Percentiles rank a stretch among this genome's conserved stretches.
Evolutionary conservation across 129 eudicot genomes (phyloP).

Genomic region (Helianthus annuus): HanXRQr2.0-SUNRISE NC_035449.2:157631417-157631916

Average conservation of each 20-base stretch:
- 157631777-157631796: too few species aligned
- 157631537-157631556: slow-evolving; percentile 66
- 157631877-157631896: slow-evolving; percentile 42
- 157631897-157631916: slow-evolving; percentile 56
- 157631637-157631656: not conserved
- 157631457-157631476: not conserved
- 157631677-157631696: not conserved
- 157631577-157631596: slow-evolving; percentile 71
- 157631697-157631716: not conserved
- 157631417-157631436: too few species aligned
- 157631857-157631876: slow-evolving; percentile 47
- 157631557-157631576: slow-evolving; percentile 47
- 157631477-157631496: not conserved
- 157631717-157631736: too few species aligned
- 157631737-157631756: too few species aligned
- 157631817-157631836: too few species aligned
- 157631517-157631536: slow-evolving; percentile 67
- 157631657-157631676: not conserved
- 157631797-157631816: too few species aligned
- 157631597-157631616: slow-evolving; percentile 95
- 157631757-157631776: too few species aligned
- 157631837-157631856: slow-evolving; percentile 28
- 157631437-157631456: too few species aligned
- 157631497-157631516: slow-evolving; percentile 81
- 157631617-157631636: not conserved